Percentiles rank a stretch among this genome's conserved stretches.
phyloP scores from a whole-genome alignment of 345 rosid species.

The Conringia planisiliqua region DNA sequence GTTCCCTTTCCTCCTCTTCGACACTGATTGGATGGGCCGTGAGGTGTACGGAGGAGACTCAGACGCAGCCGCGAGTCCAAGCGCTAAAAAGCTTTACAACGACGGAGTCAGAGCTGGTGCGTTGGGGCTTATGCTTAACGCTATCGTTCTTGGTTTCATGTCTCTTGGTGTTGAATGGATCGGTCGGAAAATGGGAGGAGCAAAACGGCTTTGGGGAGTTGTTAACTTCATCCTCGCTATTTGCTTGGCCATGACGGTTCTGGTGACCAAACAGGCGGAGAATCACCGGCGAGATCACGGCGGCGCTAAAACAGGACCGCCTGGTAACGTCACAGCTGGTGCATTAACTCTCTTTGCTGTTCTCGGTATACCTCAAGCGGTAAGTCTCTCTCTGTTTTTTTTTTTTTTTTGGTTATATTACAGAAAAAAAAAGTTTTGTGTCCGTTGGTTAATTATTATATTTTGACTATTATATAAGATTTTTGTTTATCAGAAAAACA shows the following conservation, averaged over 20 bases:
- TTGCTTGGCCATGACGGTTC: slow-evolving; percentile 51
- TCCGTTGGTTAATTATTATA: neutral
- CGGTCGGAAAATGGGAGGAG: slow-evolving; percentile 50
- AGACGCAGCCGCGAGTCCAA: slow-evolving; percentile 7
- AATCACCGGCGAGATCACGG: slow-evolving; percentile 35
- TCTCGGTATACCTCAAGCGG: slow-evolving; percentile 78
- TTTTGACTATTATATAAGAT: neutral
- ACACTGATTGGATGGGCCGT: slow-evolving; percentile 93
- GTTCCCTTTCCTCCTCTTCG: slow-evolving; percentile 82
- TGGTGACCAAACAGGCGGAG: slow-evolving; percentile 62
- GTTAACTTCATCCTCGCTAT: slow-evolving; percentile 65
- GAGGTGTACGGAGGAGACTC: slow-evolving; percentile 84
- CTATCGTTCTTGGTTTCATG: slow-evolving; percentile 63
- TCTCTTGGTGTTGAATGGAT: slow-evolving; percentile 53
- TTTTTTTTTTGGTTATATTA: neutral
- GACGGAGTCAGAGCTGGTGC: slow-evolving; percentile 78
- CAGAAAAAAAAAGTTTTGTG: neutral
- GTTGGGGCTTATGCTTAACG: slow-evolving; percentile 73
- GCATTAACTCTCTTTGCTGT: slow-evolving; percentile 64
- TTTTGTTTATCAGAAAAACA: neutral
- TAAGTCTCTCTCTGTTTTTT: slow-evolving; percentile 28
- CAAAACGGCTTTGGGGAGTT: slow-evolving; percentile 59
- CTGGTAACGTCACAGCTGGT: slow-evolving; percentile 44
- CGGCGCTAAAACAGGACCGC: slow-evolving; percentile 39
- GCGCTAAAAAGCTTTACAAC: slow-evolving; percentile 39